Base-by-base conservation (phyloP, 768 basidiomycete genomes). In the Neoboletus brunneissimus region DNA sequence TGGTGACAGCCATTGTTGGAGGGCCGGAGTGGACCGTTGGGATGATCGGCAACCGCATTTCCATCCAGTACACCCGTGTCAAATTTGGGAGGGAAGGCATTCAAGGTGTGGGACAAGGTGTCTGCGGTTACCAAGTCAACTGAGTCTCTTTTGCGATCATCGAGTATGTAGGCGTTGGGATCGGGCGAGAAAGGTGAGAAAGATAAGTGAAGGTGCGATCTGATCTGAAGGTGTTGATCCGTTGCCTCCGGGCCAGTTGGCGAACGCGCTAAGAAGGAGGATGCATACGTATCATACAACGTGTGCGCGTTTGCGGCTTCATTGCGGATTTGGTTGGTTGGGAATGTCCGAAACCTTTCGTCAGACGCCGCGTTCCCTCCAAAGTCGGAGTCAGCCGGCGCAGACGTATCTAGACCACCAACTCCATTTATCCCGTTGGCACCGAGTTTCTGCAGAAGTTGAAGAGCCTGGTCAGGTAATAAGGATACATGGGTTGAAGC, bases 181-280 rank as follows among this genome's bases (percentile, higher is more conserved):
- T 91, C 89, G 10, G 89, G 89, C 1, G 89, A 91, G 73, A 91
- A 91, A 4, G 89, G 89, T 8, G 88, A 87, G 69, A 91, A 91
- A 55, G 70, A 63, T 9, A 62, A 63, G 27, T 56, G 58, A 27
- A 56, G 51, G 41, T 62, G 65, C 25, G 66, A 56, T 48, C 65
- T 61, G 40, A 55, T 27, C 11, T 57, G 69, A 8, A 60, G 63
- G 20, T 64, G 60, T 13, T 55, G 64, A 44, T 64, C 64, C 16
- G 27, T 38, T 13, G 53, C 51, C 32, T 64, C 66, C 40, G 43
- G 25, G 7, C 61, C 60, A 31, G 44, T 53, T 20, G 60, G 38
- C 20, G 64, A 56, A 37, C 61, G 59, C 6, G 58, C 44, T 38
- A 55, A 43, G 29, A 60, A 60, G 27, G 67, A 18, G 48, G 61